Base-by-base conservation (phyloP, 805 yeast species). In the Wickerhamiella australiensis region DNA sequence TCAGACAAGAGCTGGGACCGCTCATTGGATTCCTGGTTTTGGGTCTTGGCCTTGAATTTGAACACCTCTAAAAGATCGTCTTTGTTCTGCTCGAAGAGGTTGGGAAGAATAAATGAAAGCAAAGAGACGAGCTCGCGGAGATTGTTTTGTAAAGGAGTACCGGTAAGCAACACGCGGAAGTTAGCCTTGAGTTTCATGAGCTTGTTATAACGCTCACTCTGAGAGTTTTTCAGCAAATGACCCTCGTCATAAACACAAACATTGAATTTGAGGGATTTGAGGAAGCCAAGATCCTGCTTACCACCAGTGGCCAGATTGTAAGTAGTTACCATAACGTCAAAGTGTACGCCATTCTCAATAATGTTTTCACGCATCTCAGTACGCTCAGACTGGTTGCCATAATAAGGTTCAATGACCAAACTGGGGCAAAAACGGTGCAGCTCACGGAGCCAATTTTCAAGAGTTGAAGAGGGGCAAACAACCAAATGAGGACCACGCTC, bases 401-500 rank as follows among this genome's bases (percentile, higher is more conserved):
- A 92, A 62, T 92, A 92, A 0, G 97, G 96, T 64, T 86, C 88
- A 13, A 90, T 94, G 20, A 72, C 73, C 45, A 92, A 61, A 5
- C 59, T 33, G 0, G 98, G 98, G 54, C 95, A 81, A 64, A 92
- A 92, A 61, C 86, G 81, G 52, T 78, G 74, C 64, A 92, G 87
- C 63, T 92, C 99, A 62, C 99, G 75, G 54, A 92, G 71, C 99
- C 99, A 92, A 65, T 92, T 92, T 63, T 92, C 99, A 52, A 92
- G 71, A 0, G 99, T 92, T 0, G 97, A 90, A 0, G 96, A 79
- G 0, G 99, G 99, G 23, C 94, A 97, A 29, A 92, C 92, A 29
- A 92, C 83, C 52, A 92, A 69, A 70, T 92, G 97, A 1, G 96
- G 96, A 0, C 94, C 94, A 1, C 64, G 62, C 44, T 70, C 69